Percentiles rank a stretch among this genome's conserved stretches.
Conservation (phyloP, 306 rosid species). For the Medicago arabica region DNA sequence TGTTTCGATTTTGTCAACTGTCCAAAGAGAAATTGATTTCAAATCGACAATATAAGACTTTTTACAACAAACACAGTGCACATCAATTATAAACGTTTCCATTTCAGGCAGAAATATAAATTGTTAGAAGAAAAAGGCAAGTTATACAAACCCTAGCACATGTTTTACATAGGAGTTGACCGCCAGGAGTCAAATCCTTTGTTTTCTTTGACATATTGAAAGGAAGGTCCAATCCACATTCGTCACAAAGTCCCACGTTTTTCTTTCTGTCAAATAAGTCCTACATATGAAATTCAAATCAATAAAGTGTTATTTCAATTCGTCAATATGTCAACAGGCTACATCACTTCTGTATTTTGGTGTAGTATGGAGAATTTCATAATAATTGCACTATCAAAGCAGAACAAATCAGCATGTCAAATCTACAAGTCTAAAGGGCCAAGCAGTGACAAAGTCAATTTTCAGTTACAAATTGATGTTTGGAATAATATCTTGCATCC, state of each 20-base stretch:
- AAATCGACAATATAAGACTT: conserved; percentile 29
- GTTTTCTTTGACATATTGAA: conserved; percentile 62
- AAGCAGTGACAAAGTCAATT: conserved; percentile 11
- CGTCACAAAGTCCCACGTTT: conserved; percentile 62
- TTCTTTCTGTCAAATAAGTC: conserved; percentile 52
- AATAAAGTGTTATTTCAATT: conserved; percentile 30
- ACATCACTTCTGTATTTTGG: conserved; percentile 16
- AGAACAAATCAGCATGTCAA: conserved; percentile 17
- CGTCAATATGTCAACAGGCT: conserved; percentile 4
- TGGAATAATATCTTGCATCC: neutral
- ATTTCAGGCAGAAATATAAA: conserved; percentile 26
- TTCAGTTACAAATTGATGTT: conserved; percentile 27
- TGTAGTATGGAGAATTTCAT: conserved; percentile 8
- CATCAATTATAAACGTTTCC: conserved; percentile 35
- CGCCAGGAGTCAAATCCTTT: conserved; percentile 55
- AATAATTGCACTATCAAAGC: conserved; percentile 31
- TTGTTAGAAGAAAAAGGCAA: conserved; percentile 38
- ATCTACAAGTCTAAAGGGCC: conserved; percentile 22
- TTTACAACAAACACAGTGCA: conserved; percentile 26
- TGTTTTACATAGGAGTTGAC: conserved; percentile 69
- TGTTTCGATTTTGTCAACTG: conserved; percentile 85
- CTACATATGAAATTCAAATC: conserved; percentile 53
- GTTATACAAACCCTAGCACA: conserved; percentile 78
- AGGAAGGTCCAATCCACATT: conserved; percentile 68
- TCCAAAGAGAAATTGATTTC: conserved; percentile 35